Evolutionary conservation across 345 rosid species (phyloP).

Genomic region (Mercurialis annua): DNA sequence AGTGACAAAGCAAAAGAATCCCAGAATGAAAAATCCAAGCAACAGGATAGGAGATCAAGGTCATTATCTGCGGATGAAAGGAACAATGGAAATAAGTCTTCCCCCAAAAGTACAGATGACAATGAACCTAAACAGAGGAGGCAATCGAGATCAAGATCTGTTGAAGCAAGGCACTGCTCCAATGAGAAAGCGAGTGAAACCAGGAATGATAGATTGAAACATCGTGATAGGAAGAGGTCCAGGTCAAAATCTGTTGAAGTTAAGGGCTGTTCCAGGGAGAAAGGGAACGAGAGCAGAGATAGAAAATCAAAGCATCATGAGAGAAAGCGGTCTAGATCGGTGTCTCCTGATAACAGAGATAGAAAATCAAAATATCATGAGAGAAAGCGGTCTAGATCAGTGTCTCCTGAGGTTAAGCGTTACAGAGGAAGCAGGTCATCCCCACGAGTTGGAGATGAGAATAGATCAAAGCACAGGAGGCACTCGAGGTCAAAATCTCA

Average conservation of each 20-base stretch:
- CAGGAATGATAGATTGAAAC: conserved; percentile 40
- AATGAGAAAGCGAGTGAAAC: conserved; percentile 36
- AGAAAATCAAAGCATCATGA: conserved; percentile 51
- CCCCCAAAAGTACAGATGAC: conserved; percentile 41
- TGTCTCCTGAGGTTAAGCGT: conserved; percentile 51
- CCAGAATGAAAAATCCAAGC: conserved; percentile 40
- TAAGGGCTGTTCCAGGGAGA: conserved; percentile 40
- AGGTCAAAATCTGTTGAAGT: conserved; percentile 66
- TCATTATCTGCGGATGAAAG: conserved; percentile 50
- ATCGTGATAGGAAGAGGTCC: conserved; percentile 55
- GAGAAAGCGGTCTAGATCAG: conserved; percentile 62
- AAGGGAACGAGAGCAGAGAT: conserved; percentile 41
- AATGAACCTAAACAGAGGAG: conserved; percentile 42
- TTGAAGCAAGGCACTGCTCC: conserved; percentile 30
- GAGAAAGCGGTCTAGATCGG: too few species aligned
- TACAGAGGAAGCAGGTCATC: conserved; percentile 47
- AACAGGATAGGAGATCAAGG: conserved; percentile 43
- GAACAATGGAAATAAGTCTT: conserved; percentile 33
- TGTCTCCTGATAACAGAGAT: conserved; percentile 46
- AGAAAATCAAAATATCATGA: conserved; percentile 51
- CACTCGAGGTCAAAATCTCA: conserved; percentile 53
- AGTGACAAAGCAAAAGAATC: conserved; percentile 37
- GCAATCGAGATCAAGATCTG: conserved; percentile 55
- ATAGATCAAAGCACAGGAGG: conserved; percentile 43
- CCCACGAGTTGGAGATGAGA: conserved; percentile 48